Base-by-base conservation (phyloP, 129 eudicot species). In the Ambrosia artemisiifolia region DNA sequence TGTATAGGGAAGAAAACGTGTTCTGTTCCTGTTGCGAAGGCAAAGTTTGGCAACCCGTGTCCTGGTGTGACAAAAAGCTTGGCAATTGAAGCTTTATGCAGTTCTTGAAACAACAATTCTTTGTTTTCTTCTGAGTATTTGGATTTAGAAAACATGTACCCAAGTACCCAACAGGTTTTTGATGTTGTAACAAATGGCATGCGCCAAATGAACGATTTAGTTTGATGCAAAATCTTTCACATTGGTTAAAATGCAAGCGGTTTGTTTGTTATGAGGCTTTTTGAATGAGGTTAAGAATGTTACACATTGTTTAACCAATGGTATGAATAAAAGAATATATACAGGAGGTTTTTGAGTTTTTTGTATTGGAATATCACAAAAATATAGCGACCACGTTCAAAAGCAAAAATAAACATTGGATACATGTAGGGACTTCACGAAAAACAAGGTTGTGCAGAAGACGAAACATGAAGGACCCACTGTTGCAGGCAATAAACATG, bases 1-100 rank as follows among this genome's bases (percentile, higher is more conserved):
- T 85, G 95, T 56, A 66, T 79, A 2, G 95, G 95, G 47, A 88
- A 83, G 85, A 75, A 83, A 38, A 66, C 71, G 75, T 88, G 95
- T 74, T 78, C 74, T 6, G 60, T 88, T 70, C 83, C 95, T 6
- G 75, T 88, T 35, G 71, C 96, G 14, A 64, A 76, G 12, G 73
- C 80, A 36, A 73, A 51, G 0, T 73, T 85, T 30, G 91, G 88
- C 9, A 67, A 81, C 51, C 84, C 85, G 20, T 88, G 96, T 59
- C 87, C 85, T 1, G 86, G 69, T 28, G 57, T 77, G 74, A 46
- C 51, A 11, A 83, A 83, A 83, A 85, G 81, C 85, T 79, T 88
- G 78, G 91, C 85, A 51, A 55, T 88, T 71, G 80, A 88, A 82
- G 87, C 81, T 85, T 63, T 81, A 67, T 88, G 91, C 69, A 73